Conservation (phyloP, 352 stramenopile genomes). For the Globisporangium abappressorium region DNA sequence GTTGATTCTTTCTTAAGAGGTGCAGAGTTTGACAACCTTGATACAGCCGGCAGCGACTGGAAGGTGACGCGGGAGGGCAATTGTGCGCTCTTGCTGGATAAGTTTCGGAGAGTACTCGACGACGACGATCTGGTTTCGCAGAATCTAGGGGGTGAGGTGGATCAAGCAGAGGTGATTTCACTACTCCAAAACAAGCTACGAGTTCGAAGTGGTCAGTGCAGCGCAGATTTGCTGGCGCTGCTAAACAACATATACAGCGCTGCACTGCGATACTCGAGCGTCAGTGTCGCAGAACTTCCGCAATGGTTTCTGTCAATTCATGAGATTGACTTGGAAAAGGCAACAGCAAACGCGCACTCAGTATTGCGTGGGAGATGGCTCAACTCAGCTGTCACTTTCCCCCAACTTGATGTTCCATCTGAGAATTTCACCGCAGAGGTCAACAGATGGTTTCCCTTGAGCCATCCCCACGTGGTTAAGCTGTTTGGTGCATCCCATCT, state of each 20-base stretch:
- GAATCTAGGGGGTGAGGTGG: no score
- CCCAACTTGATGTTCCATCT: not conserved
- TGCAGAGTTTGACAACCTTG: not conserved
- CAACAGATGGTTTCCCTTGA: constrained; percentile 18
- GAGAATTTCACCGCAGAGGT: constrained; percentile 18
- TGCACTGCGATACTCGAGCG: not conserved
- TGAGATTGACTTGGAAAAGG: constrained; percentile 12
- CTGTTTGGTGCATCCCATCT: constrained; percentile 46
- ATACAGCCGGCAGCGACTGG: no score
- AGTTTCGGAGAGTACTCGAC: not conserved
- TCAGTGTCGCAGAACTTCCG: not conserved
- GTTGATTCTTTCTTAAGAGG: not conserved
- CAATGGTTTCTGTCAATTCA: constrained; percentile 23
- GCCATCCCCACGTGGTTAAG: constrained; percentile 83
- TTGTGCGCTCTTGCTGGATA: no score
- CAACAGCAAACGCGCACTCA: no score
- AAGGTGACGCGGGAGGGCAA: not conserved
- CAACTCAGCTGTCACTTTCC: not conserved
- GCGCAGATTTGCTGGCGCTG: not conserved
- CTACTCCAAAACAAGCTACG: constrained; percentile 3
- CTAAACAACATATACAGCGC: not conserved
- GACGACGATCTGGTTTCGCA: not conserved
- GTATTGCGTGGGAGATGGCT: constrained; percentile 3
- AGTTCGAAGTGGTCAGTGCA: not conserved
- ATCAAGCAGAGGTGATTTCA: not conserved